A percentile compares a stretch with the other conserved stretches of the same genome.
phyloP scores from a whole-genome alignment of 2,329 filamentous ascomycete genomes.

The Cryphonectria japonica region DNA sequence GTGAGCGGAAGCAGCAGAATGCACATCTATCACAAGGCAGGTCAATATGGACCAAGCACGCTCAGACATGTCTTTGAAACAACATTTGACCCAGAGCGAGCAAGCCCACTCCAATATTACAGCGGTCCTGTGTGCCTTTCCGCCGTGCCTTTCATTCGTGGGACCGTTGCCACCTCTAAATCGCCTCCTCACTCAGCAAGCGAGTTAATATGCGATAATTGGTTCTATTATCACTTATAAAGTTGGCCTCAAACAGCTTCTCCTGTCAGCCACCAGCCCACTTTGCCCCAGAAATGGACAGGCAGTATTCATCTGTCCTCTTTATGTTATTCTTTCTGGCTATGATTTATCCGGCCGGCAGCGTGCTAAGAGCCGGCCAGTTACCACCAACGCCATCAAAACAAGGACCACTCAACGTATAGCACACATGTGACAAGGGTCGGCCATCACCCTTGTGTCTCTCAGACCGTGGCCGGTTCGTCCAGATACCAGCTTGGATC shows the following conservation, averaged over 20 bases:
- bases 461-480: conserved; percentile 26
- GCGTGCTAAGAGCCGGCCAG: not conserved
- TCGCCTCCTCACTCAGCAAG: not conserved
- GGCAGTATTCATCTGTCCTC: not conserved
- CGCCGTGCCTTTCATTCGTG: not conserved
- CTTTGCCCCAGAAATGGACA: not conserved
- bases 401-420: not conserved
- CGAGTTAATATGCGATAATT: not conserved
- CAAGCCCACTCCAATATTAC: not conserved
- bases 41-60: not conserved
- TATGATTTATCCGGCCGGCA: not conserved
- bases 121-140: not conserved
- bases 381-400: not conserved
- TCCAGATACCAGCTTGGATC: conserved; percentile 52
- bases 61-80: too few species aligned
- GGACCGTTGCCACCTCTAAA: not conserved
- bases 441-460: not conserved
- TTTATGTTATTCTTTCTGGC: not conserved
- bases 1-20: not conserved
- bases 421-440: not conserved
- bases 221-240: not conserved
- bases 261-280: not conserved
- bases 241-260: not conserved
- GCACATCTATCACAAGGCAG: not conserved
- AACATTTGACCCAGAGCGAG: not conserved